Evolutionary conservation across 805 yeast species (phyloP).

Genomic region (Ogataea henricii): DNA sequence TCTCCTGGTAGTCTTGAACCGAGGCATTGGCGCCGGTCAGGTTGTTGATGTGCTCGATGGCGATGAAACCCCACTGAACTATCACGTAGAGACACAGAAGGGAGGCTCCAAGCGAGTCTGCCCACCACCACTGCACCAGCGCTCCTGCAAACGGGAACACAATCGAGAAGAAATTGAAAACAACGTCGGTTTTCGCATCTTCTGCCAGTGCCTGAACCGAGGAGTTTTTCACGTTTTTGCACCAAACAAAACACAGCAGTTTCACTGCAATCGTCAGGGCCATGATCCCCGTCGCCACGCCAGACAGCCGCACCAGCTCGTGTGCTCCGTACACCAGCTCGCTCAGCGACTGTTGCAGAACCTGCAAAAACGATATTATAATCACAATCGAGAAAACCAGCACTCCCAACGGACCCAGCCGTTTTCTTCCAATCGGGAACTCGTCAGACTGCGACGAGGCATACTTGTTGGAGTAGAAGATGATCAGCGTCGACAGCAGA

Average conservation of each 20-base stretch:
- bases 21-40: slow-evolving; percentile 74
- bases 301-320: slow-evolving; percentile 48
- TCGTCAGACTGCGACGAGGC: slow-evolving; percentile 39
- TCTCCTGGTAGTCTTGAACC: slow-evolving; percentile 61
- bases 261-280: slow-evolving; percentile 59
- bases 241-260: slow-evolving; percentile 63
- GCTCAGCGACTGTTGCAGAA: slow-evolving; percentile 62
- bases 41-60: slow-evolving; percentile 72
- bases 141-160: slow-evolving; percentile 68
- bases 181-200: slow-evolving; percentile 77
- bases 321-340: slow-evolving; percentile 42
- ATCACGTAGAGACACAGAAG: slow-evolving; percentile 62
- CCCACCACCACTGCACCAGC: slow-evolving; percentile 59
- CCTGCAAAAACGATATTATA: slow-evolving; percentile 70
- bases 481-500: slow-evolving; percentile 72
- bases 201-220: slow-evolving; percentile 80
- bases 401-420: slow-evolving; percentile 79
- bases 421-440: slow-evolving; percentile 71
- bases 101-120: slow-evolving; percentile 76
- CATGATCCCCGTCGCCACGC: slow-evolving; percentile 61
- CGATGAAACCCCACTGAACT: slow-evolving; percentile 61
- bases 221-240: slow-evolving; percentile 58
- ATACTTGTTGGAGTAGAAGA: slow-evolving; percentile 58
- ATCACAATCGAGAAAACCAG: slow-evolving; percentile 71
- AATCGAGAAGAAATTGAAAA: slow-evolving; percentile 71